Evolutionary conservation across 2,329 filamentous ascomycete species (phyloP).

Genomic region (Nemania diffusa): DNA sequence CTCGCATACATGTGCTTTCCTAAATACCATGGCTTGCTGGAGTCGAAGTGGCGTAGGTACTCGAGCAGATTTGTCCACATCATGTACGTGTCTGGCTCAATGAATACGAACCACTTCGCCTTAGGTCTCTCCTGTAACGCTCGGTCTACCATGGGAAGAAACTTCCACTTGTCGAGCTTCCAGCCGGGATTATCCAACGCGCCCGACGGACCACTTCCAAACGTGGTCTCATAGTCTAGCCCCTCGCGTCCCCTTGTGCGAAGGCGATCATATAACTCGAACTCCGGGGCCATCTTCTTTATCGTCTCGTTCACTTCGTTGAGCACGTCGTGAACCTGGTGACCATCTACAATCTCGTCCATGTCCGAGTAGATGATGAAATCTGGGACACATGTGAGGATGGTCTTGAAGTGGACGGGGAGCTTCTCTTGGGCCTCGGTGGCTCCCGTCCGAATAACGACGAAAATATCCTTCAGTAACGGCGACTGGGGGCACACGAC

Average conservation of each 20-base stretch:
- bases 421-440: slow-evolving; percentile 38
- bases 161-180: slow-evolving; percentile 56
- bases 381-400: slow-evolving; percentile 38
- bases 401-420: slow-evolving; percentile 40
- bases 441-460: slow-evolving; percentile 37
- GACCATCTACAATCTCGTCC: slow-evolving; percentile 38
- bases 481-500: slow-evolving; percentile 33
- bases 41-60: slow-evolving; percentile 48
- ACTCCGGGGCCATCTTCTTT: slow-evolving; percentile 29
- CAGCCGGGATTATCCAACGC: slow-evolving; percentile 49
- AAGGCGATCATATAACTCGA: slow-evolving; percentile 40
- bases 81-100: slow-evolving; percentile 54
- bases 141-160: slow-evolving; percentile 53
- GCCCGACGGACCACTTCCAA: slow-evolving; percentile 51
- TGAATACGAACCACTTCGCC: slow-evolving; percentile 54
- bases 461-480: slow-evolving; percentile 35
- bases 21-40: slow-evolving; percentile 47
- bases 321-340: slow-evolving; percentile 36
- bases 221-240: slow-evolving; percentile 45
- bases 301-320: slow-evolving; percentile 35
- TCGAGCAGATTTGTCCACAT: slow-evolving; percentile 51
- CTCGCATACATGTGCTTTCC: slow-evolving; percentile 50
- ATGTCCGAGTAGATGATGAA: slow-evolving; percentile 42
- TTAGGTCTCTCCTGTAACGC: slow-evolving; percentile 49
- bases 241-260: slow-evolving; percentile 36